Percentiles rank a stretch among this genome's conserved stretches.
Evolutionary conservation across 108 stramenopile genomes (phyloP).

Genomic region (Pseudonitzschia delicatissima): DNA sequence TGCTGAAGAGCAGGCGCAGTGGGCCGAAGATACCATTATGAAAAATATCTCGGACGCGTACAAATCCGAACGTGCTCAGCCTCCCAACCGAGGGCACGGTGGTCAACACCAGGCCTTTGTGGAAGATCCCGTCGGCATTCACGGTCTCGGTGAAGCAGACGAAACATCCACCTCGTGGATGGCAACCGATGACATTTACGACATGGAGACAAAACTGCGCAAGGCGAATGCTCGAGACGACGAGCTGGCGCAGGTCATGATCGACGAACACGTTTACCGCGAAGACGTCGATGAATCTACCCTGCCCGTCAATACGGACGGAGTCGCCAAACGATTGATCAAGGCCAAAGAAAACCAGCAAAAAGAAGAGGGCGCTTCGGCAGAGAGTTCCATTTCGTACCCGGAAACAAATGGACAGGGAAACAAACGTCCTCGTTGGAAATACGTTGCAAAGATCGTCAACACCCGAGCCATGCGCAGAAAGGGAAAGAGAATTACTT

Average conservation of each 20-base stretch:
- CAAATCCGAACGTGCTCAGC: slow-evolving; percentile 18
- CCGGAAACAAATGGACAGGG: slow-evolving; percentile 50
- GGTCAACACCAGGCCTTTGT: slow-evolving; percentile 38
- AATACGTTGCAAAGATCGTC: slow-evolving; percentile 79
- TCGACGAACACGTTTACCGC: slow-evolving; percentile 60
- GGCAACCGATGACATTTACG: slow-evolving; percentile 58
- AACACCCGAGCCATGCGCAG: slow-evolving; percentile 61
- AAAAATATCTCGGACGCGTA: slow-evolving; percentile 44
- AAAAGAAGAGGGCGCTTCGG: neutral
- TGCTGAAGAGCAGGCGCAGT: slow-evolving; percentile 48
- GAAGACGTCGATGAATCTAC: slow-evolving; percentile 69
- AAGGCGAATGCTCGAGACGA: slow-evolving; percentile 51
- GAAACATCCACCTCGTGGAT: slow-evolving; percentile 39
- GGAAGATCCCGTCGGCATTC: slow-evolving; percentile 66
- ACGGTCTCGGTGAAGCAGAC: slow-evolving; percentile 42
- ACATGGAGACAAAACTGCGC: slow-evolving; percentile 59
- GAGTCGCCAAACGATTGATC: slow-evolving; percentile 36
- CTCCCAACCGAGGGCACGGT: slow-evolving; percentile 5
- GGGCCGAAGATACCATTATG: slow-evolving; percentile 46
- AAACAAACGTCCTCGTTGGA: slow-evolving; percentile 60
- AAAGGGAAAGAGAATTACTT: slow-evolving; percentile 15
- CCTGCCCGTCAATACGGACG: slow-evolving; percentile 47
- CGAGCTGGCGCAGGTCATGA: slow-evolving; percentile 50
- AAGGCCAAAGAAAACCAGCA: slow-evolving; percentile 13
- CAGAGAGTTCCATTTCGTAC: slow-evolving; percentile 11